Base-by-base conservation (phyloP, 352 stramenopile species). In the Phytophthora idaei region DNA sequence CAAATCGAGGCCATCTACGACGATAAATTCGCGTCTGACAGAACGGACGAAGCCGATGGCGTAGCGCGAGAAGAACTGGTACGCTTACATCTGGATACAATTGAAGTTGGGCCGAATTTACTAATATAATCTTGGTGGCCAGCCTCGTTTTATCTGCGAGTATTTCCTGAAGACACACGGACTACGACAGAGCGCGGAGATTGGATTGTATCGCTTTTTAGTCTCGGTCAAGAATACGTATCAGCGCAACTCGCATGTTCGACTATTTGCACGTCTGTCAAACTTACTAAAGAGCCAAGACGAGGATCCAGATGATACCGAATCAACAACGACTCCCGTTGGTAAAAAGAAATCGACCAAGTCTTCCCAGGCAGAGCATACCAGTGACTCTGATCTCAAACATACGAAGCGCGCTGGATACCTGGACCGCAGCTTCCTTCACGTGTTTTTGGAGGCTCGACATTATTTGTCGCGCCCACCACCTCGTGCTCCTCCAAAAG, bases 1-100 rank as follows among this genome's bases (percentile, higher is more conserved):
- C 80, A 82, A 48, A 90, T 93, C 32, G 85, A 93, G 61, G 56
- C 50, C 14, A 88, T 93, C n/a, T 93, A 92, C 54, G 78, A 93
- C 56, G 83, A 90, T 68, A 93, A 93, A 56, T 86, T 87, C 21
- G 64, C 55, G 6, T 89, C 81, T 2, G 85, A 93, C 41, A 68
- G 71, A 48, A 73, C 64, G 4, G 85, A 93, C 47, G 76, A 82
- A 58, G 71, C 76, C 0, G 85, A 93, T 29, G 83, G 85, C 17
- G 81, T 90, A 15, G 81, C 76, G 4, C 70, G 69, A 25, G 78
- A 87, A 69, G 83, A 89, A 21, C 41, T 91, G 61, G 69, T 76
- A 73, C 25, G 53, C 11, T 42, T 49, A 34, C 8, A 47, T 32
- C 27, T 29, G 7, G 39, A 31, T 12, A 45, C 32, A 31, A 8